These are phyloP conservation scores for Sclerospora graminicola DNA, from an alignment of 352 stramenopile species.

Conservation along the genomic window DNA sequence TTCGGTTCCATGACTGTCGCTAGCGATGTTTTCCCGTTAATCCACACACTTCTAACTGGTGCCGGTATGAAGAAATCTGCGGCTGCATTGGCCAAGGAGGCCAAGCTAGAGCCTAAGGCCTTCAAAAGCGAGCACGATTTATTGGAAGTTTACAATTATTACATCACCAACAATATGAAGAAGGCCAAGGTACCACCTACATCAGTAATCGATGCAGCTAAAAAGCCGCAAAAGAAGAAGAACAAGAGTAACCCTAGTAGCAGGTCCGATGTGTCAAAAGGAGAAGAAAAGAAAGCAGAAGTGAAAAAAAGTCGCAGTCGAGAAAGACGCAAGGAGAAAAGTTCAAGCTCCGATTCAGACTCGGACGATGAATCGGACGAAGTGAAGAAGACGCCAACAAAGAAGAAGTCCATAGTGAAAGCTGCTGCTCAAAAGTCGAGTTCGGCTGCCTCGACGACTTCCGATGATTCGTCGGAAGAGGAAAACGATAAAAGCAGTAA, in stretches of 20 bases:
- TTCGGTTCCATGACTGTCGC: slow-evolving; percentile 32
- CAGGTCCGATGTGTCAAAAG: neutral
- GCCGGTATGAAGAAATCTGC: slow-evolving; percentile 68
- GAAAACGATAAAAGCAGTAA: slow-evolving; percentile 12
- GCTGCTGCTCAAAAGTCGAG: slow-evolving; percentile 19
- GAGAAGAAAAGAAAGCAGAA: slow-evolving; percentile 10
- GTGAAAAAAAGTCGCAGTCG: slow-evolving; percentile 17
- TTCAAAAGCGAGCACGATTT: slow-evolving; percentile 59
- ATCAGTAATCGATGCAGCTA: slow-evolving; percentile 40
- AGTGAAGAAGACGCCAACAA: slow-evolving; percentile 10
- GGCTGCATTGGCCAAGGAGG: slow-evolving; percentile 54
- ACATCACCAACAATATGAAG: slow-evolving; percentile 40
- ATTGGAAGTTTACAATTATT: slow-evolving; percentile 63
- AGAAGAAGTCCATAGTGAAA: slow-evolving; percentile 6
- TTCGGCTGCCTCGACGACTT: neutral
- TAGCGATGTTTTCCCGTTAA: slow-evolving; percentile 69
- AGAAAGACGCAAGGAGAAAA: slow-evolving; percentile 21
- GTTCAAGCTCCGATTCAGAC: slow-evolving; percentile 33
- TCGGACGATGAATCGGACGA: slow-evolving; percentile 41
- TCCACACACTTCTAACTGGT: slow-evolving; percentile 53
- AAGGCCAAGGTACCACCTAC: slow-evolving; percentile 46
- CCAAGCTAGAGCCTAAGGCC: slow-evolving; percentile 51
- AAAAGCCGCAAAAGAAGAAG: slow-evolving; percentile 30
- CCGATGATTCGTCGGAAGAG: slow-evolving; percentile 14
- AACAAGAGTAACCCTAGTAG: slow-evolving; percentile 1